Evolutionary conservation across 2,329 filamentous ascomycete genomes (phyloP).

Genomic region (Diatrype stigma): DNA sequence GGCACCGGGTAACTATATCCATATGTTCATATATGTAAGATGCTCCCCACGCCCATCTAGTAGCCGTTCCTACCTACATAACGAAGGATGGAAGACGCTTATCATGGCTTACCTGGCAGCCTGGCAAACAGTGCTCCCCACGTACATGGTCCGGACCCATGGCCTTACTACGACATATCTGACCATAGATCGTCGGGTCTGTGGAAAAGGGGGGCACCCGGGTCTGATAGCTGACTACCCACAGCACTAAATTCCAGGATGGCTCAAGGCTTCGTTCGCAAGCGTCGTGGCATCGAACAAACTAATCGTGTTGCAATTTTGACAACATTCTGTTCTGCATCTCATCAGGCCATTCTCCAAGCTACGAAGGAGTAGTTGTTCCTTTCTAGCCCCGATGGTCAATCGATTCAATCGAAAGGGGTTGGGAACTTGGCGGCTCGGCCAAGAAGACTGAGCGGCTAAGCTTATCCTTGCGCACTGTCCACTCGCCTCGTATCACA

Average conservation of each 20-base stretch:
- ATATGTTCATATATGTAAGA: not conserved
- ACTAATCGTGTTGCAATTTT: not conserved
- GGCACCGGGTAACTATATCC: not conserved
- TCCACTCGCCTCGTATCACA: too few species aligned
- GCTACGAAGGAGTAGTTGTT: too few species aligned
- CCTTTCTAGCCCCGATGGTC: too few species aligned
- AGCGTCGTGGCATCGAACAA: not conserved
- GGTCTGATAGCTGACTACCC: not conserved
- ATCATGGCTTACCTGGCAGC: not conserved
- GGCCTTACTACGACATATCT: too few species aligned
- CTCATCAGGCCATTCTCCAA: too few species aligned
- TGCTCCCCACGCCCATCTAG: not conserved
- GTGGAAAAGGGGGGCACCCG: not conserved
- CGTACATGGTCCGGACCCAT: not conserved
- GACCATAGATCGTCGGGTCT: not conserved
- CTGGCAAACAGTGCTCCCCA: not conserved
- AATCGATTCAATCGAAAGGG: too few species aligned
- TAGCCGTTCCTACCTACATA: not conserved
- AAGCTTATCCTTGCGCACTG: too few species aligned
- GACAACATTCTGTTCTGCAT: too few species aligned
- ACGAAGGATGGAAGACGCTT: not conserved
- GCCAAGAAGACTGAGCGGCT: too few species aligned
- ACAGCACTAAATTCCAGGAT: not conserved
- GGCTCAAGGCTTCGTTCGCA: not conserved
- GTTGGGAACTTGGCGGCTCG: too few species aligned